A percentile compares a stretch with the other conserved stretches of the same genome.
phyloP scores from a whole-genome alignment of 1,284 basidiomycete species.

The Singerocomus inundabilis region DNA sequence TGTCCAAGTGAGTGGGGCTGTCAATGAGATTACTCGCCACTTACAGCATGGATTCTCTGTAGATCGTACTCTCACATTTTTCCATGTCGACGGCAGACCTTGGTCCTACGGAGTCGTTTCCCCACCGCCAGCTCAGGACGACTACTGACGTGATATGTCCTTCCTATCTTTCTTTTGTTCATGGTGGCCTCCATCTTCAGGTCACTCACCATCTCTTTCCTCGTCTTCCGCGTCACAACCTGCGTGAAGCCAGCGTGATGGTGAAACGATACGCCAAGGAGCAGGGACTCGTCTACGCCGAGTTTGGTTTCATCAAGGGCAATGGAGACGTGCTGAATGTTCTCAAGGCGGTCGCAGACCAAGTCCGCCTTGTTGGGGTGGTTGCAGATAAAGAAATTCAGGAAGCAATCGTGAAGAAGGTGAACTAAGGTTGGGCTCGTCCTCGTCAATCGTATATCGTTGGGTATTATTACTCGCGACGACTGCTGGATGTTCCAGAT shows the following conservation, averaged over 20 bases:
- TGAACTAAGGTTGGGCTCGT: conserved; percentile 7
- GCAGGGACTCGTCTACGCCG: conserved; percentile 82
- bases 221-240: conserved; percentile 90
- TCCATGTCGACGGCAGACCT: conserved; percentile 93
- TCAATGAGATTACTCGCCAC: not conserved
- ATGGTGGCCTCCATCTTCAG: conserved; percentile 93
- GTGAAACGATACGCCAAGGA: conserved; percentile 87
- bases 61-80: conserved; percentile 99
- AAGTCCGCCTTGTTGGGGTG: conserved; percentile 70
- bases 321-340: conserved; percentile 79
- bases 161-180: conserved; percentile 81
- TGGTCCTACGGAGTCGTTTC: conserved; percentile 89
- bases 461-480: not conserved
- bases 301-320: conserved; percentile 87
- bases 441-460: not conserved
- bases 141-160: conserved; percentile 95
- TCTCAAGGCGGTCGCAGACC: conserved; percentile 77
- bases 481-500: not conserved
- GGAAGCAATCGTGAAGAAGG: conserved; percentile 53
- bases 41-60: conserved; percentile 11
- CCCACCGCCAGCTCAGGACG: conserved; percentile 91
- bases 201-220: conserved; percentile 98
- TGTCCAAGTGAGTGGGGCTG: conserved; percentile 58
- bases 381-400: conserved; percentile 68
- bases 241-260: conserved; percentile 75